These are phyloP conservation scores for Ceriops tagal DNA, from an alignment of 345 rosid genomes.

Conservation along the genomic window DNA sequence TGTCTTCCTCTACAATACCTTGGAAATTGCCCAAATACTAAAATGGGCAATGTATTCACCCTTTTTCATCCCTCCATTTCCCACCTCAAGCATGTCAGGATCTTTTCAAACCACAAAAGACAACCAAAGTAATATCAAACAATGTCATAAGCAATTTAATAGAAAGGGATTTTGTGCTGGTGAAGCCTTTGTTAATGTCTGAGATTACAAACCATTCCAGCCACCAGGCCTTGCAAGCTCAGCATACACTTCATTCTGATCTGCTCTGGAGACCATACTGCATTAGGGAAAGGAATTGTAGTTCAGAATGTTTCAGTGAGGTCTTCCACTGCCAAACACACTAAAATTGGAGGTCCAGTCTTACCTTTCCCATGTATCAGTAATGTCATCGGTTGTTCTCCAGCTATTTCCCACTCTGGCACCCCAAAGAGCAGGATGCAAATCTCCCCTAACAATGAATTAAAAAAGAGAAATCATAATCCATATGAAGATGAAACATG, in stretches of 20 bases:
- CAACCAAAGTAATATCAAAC: not conserved
- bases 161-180: not conserved
- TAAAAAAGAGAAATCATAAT: not conserved
- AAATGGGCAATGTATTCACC: slow-evolving; percentile 83
- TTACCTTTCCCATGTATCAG: slow-evolving; percentile 32
- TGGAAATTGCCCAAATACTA: slow-evolving; percentile 93
- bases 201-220: slow-evolving; percentile 27
- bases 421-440: slow-evolving; percentile 38
- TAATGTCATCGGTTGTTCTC: slow-evolving; percentile 31
- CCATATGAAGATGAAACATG: not conserved
- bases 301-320: not conserved
- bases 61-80: slow-evolving; percentile 92
- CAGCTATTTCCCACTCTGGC: slow-evolving; percentile 34
- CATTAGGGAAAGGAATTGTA: slow-evolving; percentile 11
- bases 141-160: not conserved
- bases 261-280: slow-evolving; percentile 46
- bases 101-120: slow-evolving; percentile 35
- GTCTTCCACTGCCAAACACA: not conserved
- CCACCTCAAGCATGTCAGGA: slow-evolving; percentile 99
- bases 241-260: slow-evolving; percentile 28
- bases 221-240: slow-evolving; percentile 32
- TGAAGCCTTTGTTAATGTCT: not conserved
- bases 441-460: slow-evolving; percentile 22
- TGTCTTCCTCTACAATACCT: slow-evolving; percentile 35
- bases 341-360: not conserved